Percentiles rank a stretch among this genome's conserved stretches.
Evolutionary conservation across 2,329 filamentous ascomycete species (phyloP).

Genomic region (Fonsecaea nubica): DNA sequence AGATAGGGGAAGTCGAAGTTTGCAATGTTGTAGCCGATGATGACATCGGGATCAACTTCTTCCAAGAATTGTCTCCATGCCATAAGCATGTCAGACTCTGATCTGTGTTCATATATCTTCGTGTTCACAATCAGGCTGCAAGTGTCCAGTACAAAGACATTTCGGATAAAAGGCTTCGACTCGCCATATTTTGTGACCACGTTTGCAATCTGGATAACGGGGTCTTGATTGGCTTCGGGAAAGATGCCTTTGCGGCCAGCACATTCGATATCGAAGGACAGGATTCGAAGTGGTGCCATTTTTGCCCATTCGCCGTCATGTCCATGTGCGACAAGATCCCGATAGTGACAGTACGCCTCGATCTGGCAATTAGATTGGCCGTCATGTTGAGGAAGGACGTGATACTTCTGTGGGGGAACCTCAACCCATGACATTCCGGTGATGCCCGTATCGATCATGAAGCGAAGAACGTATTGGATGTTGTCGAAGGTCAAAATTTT

Average conservation of each 20-base stretch:
- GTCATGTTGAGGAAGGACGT: constrained; percentile 68
- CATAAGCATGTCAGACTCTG: constrained; percentile 88
- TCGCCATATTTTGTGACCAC: constrained; percentile 95
- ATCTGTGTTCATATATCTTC: constrained; percentile 81
- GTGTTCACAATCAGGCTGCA: constrained; percentile 95
- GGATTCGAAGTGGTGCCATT: constrained; percentile 88
- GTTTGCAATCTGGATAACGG: constrained; percentile 97
- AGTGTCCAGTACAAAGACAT: constrained; percentile 92
- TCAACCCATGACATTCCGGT: constrained; percentile 98
- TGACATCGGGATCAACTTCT: constrained; percentile 91
- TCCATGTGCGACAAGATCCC: constrained; percentile 82
- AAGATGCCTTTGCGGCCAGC: constrained; percentile 97
- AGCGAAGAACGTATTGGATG: constrained; percentile 90
- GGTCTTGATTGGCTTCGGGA: constrained; percentile 87
- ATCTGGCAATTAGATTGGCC: constrained; percentile 95
- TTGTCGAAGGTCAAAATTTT: constrained; percentile 92
- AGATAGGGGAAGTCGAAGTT: constrained; percentile 99
- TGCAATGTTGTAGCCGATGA: constrained; percentile 97
- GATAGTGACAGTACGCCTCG: constrained; percentile 83
- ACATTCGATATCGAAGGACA: constrained; percentile 99
- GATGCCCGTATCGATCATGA: constrained; percentile 97
- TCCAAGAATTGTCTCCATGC: constrained; percentile 90
- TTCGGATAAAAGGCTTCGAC: constrained; percentile 91
- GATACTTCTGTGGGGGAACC: constrained; percentile 75
- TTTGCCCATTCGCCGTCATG: constrained; percentile 96